Evolutionary conservation across 2,329 filamentous ascomycete species (phyloP).

Genomic region (Zopfia rhizophila): DNA sequence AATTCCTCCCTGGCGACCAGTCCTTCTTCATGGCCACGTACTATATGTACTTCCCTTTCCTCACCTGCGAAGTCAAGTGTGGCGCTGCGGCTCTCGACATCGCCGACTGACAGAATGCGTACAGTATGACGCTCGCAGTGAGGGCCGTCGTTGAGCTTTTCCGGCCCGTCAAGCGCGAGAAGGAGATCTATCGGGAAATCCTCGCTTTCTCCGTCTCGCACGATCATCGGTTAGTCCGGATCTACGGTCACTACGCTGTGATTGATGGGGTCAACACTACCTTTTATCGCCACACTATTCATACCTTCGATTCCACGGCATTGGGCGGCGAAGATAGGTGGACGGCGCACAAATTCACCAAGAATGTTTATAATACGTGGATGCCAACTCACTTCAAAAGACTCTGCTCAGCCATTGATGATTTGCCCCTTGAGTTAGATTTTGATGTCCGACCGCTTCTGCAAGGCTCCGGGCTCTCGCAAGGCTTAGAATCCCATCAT

Average conservation of each 20-base stretch:
- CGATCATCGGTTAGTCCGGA: constrained; percentile 25
- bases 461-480: no score
- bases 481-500: no score
- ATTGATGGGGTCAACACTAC: constrained; percentile 23
- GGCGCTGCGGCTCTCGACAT: constrained; percentile 45
- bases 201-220: constrained; percentile 35
- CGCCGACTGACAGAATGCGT: constrained; percentile 41
- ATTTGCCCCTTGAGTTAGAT: constrained; percentile 15
- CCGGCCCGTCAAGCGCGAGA: constrained; percentile 24
- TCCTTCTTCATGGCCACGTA: constrained; percentile 60
- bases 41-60: constrained; percentile 62
- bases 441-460: no score
- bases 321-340: constrained; percentile 27
- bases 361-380: constrained; percentile 27
- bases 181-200: constrained; percentile 31
- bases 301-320: constrained; percentile 14
- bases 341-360: constrained; percentile 29
- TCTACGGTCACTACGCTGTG: constrained; percentile 31
- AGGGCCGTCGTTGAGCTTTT: constrained; percentile 33
- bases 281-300: constrained; percentile 27
- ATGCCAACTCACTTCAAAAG: constrained; percentile 23
- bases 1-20: constrained; percentile 41
- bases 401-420: constrained; percentile 23
- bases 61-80: constrained; percentile 62
- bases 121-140: constrained; percentile 33